A percentile compares a stretch with the other conserved stretches of the same genome.
Conservation (phyloP, 1,284 basidiomycete genomes). For the Ustilago bromivora region DNA sequence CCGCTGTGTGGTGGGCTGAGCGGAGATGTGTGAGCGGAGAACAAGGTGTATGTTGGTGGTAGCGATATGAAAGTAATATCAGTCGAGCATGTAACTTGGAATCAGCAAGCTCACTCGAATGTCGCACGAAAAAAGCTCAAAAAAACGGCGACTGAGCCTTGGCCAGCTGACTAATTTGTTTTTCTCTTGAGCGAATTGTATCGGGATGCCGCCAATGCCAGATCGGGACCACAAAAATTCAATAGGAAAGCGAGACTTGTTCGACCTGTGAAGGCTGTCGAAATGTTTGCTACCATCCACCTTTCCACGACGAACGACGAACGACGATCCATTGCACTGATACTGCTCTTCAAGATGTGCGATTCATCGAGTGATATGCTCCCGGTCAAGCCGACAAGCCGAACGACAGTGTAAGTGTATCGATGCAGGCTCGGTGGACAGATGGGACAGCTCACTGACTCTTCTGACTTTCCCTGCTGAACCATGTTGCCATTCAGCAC, state of each 20-base stretch:
- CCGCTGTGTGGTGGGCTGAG: slow-evolving; percentile 9
- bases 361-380: slow-evolving; percentile 35
- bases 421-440: not conserved
- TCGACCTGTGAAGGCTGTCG: not conserved
- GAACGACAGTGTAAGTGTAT: slow-evolving; percentile 39
- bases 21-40: slow-evolving; percentile 15
- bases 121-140: slow-evolving; percentile 1
- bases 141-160: slow-evolving; percentile 3
- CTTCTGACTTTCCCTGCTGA: not conserved
- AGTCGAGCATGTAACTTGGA: not conserved
- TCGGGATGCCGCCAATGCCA: not conserved
- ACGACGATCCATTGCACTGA: not conserved
- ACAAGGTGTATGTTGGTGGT: not conserved
- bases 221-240: slow-evolving; percentile 5
- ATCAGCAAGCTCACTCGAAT: not conserved
- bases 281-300: not conserved
- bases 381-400: slow-evolving; percentile 41
- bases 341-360: slow-evolving; percentile 11
- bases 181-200: too few species aligned
- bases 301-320: not conserved
- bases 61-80: not conserved
- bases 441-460: slow-evolving; percentile 11
- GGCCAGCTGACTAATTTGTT: not conserved
- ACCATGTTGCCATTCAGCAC: slow-evolving; percentile 19
- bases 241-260: not conserved